Base-by-base conservation (phyloP, 2,329 filamentous ascomycete species). In the Fusarium sp. region DNA sequence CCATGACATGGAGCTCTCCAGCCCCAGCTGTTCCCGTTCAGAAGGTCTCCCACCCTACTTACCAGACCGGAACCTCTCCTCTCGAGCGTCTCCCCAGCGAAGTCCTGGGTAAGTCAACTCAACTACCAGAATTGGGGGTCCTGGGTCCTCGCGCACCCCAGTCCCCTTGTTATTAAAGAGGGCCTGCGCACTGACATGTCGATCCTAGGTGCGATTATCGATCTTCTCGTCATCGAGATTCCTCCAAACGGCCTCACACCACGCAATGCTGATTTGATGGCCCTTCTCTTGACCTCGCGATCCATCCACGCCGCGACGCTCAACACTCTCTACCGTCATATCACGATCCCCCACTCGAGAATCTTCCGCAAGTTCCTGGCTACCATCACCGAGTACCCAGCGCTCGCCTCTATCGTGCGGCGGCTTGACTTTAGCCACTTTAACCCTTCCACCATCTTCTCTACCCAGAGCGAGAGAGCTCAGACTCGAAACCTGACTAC, bases 401-500 rank as follows among this genome's bases (percentile, higher is more conserved):
- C 91, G 10, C 86, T 95, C 63, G 94, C 94, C 54, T 92, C 91
- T 45, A 91, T 95, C 77, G 93, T 96, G 52, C 91, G 93, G 67
- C 92, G 94, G 60, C 85, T 96, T 54, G 94, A 97, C 84, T 95
- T 97, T 79, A 95, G 93, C 71, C 94, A 95, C 85, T 95, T 95
- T 84, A 95, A 94, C 81, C 94, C 93, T 25, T 91, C 93, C 64
- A 92, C 93, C 65, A 87, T 95, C 73, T 95, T 95, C 79, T 89
- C 90, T 70, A 94, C 92, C 18, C 92, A 91, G 74, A 91, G 91
- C 81, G 92, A 95, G 88, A 92, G 94, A 68, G 88, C 89, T 25
- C 89, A 93, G 82, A 94, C 94, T 66, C 91, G 90, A 79, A 95
- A 95, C 83, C 82, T 97, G 77, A 96, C 94, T 22, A 87, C 92